phyloP scores from a whole-genome alignment of 2,329 filamentous ascomycete genomes.

The Ceratocystis destructans region DNA sequence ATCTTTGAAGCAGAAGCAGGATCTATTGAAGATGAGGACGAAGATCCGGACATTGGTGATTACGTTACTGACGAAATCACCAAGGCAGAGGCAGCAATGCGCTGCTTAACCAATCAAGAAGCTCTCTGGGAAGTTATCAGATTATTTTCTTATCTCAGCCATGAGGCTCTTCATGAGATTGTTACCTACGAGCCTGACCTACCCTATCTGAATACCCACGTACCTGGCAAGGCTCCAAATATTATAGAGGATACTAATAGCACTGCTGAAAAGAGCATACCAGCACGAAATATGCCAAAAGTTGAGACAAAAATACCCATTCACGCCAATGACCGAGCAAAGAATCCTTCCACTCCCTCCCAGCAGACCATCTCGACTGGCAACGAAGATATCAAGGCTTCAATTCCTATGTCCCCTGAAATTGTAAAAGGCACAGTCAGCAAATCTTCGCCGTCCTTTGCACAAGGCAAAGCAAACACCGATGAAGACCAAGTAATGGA shows the following conservation, averaged over 20 bases:
- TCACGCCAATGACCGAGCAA: neutral
- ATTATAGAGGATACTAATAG: neutral
- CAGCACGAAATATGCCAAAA: neutral
- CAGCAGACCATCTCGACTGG: neutral
- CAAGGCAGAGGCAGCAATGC: constrained; percentile 37
- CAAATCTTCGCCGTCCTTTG: neutral
- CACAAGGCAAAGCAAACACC: neutral
- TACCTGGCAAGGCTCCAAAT: neutral
- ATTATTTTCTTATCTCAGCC: constrained; percentile 35
- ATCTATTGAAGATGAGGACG: constrained; percentile 27
- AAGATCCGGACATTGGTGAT: constrained; percentile 46
- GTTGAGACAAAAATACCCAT: neutral
- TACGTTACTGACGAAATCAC: constrained; percentile 41
- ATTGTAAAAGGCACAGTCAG: too few species aligned
- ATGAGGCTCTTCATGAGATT: constrained; percentile 37
- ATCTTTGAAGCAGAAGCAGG: constrained; percentile 12
- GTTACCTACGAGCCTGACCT: constrained; percentile 30
- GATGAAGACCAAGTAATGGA: neutral
- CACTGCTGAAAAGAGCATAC: neutral
- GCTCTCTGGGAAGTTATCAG: constrained; percentile 32
- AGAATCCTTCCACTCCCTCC: neutral
- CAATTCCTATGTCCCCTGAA: neutral
- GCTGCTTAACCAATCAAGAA: constrained; percentile 31
- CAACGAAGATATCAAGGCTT: neutral
- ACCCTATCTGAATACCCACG: constrained; percentile 11